These are phyloP conservation scores for Phytophthora fragariaefolia DNA, from an alignment of 352 stramenopile species.

Conservation along the genomic window DNA sequence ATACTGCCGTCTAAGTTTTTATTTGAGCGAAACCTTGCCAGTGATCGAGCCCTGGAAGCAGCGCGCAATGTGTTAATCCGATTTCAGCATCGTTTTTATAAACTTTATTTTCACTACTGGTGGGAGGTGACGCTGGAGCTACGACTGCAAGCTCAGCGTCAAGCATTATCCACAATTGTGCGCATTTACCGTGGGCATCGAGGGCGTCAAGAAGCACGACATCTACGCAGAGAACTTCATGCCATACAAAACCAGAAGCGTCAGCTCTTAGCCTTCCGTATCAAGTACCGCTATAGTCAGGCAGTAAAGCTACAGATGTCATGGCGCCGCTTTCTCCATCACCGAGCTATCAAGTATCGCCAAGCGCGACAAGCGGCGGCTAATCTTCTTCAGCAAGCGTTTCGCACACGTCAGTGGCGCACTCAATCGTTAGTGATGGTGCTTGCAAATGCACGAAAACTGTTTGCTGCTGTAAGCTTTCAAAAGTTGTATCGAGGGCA, in stretches of 20 bases:
- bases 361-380: slow-evolving; percentile 38
- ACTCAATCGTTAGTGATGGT: slow-evolving; percentile 48
- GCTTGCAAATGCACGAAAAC: slow-evolving; percentile 38
- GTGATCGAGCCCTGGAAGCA: slow-evolving; percentile 50
- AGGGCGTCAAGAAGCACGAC: slow-evolving; percentile 32
- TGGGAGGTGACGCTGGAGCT: slow-evolving; percentile 23
- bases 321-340: slow-evolving; percentile 49
- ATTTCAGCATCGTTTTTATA: slow-evolving; percentile 64
- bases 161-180: slow-evolving; percentile 38
- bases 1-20: slow-evolving; percentile 61
- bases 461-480: slow-evolving; percentile 48
- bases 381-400: slow-evolving; percentile 43
- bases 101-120: slow-evolving; percentile 54
- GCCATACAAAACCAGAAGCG: slow-evolving; percentile 35
- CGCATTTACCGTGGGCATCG: slow-evolving; percentile 54
- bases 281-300: slow-evolving; percentile 54
- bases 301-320: slow-evolving; percentile 57
- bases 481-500: slow-evolving; percentile 52
- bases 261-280: slow-evolving; percentile 46
- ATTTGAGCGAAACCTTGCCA: slow-evolving; percentile 62
- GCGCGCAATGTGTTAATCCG: slow-evolving; percentile 48
- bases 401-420: slow-evolving; percentile 42
- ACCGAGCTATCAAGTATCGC: slow-evolving; percentile 24
- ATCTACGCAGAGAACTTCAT: slow-evolving; percentile 35
- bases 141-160: slow-evolving; percentile 36